Evolutionary conservation across 2,329 filamentous ascomycete genomes (phyloP).

Genomic region (Nannizzia gypsea): DNA sequence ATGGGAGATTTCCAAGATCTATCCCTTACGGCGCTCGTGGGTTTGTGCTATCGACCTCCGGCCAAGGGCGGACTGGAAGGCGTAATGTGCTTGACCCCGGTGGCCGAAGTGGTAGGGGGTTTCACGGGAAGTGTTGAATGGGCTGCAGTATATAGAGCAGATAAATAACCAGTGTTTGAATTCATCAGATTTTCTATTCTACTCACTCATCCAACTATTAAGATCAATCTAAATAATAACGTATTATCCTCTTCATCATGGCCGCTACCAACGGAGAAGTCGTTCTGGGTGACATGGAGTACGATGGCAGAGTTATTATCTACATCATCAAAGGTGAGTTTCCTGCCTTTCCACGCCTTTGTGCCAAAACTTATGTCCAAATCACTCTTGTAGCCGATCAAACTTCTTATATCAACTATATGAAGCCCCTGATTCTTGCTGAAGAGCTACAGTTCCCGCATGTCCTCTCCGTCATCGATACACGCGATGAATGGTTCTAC

Average conservation of each 20-base stretch:
- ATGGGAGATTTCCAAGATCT: neutral
- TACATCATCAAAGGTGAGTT: slow-evolving; percentile 22
- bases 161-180: neutral
- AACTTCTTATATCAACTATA: slow-evolving; percentile 31
- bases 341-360: neutral
- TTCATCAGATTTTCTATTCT: neutral
- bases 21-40: neutral
- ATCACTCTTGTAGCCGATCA: slow-evolving; percentile 20
- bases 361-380: neutral
- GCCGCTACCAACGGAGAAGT: slow-evolving; percentile 7
- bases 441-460: slow-evolving; percentile 24
- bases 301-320: slow-evolving; percentile 19
- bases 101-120: neutral
- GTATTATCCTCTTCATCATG: neutral
- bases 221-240: neutral
- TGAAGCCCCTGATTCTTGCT: slow-evolving; percentile 30
- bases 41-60: neutral
- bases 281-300: slow-evolving; percentile 14
- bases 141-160: neutral
- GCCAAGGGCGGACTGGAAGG: neutral
- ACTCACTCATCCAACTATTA: neutral
- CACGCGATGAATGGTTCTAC: slow-evolving; percentile 24
- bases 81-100: neutral
- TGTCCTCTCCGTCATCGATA: slow-evolving; percentile 27
- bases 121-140: neutral